phyloP scores from a whole-genome alignment of 331 rosid species.

The Acacia pycnantha region DNA sequence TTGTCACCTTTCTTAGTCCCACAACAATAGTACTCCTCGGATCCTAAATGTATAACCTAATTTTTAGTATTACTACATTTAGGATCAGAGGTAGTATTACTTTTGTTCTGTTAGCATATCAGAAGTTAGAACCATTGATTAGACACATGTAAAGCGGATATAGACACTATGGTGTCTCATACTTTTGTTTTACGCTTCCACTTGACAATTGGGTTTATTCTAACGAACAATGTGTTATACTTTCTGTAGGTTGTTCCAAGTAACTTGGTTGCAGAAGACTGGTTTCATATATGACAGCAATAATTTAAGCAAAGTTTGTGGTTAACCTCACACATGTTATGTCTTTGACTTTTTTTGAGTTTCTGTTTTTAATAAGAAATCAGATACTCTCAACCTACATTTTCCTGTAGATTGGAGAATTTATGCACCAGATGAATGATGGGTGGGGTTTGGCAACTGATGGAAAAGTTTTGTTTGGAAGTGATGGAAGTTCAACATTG shows the following conservation, averaged over 20 bases:
- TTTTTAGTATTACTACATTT: too few relatives aligned
- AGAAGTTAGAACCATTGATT: neutral
- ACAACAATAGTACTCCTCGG: neutral
- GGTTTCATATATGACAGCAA: constrained; percentile 62
- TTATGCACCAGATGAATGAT: constrained; percentile 73
- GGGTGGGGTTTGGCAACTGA: constrained; percentile 99
- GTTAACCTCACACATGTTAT: constrained; percentile 30
- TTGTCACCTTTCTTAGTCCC: neutral
- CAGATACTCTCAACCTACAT: neutral
- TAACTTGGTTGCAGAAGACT: constrained; percentile 59
- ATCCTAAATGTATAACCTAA: too few relatives aligned
- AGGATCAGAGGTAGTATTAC: neutral
- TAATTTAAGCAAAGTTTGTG: constrained; percentile 59
- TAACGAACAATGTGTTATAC: constrained; percentile 33
- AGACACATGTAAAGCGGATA: neutral
- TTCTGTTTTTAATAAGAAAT: neutral
- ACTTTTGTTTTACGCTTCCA: neutral
- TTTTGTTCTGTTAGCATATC: neutral
- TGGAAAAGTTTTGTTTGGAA: constrained; percentile 81
- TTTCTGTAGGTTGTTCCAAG: constrained; percentile 68
- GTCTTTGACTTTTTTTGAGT: neutral
- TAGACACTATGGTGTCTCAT: neutral
- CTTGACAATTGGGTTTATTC: constrained; percentile 13
- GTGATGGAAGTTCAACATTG: constrained; percentile 82
- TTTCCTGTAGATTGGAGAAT: constrained; percentile 52